Conservation (phyloP, 768 basidiomycete species). For the Fistulinella prunicolor region DNA sequence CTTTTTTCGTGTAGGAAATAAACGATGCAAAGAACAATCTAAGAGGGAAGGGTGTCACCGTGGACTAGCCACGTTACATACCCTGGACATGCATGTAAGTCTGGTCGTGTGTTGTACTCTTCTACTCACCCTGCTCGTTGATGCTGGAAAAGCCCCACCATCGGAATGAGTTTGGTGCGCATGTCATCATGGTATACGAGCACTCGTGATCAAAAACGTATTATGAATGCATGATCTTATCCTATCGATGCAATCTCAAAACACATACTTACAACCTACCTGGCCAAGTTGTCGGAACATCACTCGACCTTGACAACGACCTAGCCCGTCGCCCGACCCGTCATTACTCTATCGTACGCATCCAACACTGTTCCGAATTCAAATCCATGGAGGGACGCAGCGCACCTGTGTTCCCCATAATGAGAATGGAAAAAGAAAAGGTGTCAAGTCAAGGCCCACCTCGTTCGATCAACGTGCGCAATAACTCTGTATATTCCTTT, state of each 20-base stretch:
- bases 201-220: no score
- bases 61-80: slow-evolving; percentile 40
- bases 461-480: slow-evolving; percentile 39
- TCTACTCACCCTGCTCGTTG: no score
- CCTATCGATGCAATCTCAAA: no score
- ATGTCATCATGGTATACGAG: no score
- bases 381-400: slow-evolving; percentile 60
- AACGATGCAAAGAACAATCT: slow-evolving; percentile 55
- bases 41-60: slow-evolving; percentile 55
- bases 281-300: neutral
- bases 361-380: slow-evolving; percentile 52
- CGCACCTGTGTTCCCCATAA: slow-evolving; percentile 37
- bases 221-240: no score
- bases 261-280: neutral
- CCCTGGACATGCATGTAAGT: no score
- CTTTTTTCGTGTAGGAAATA: slow-evolving; percentile 49
- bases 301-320: slow-evolving; percentile 54
- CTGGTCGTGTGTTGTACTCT: no score
- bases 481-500: slow-evolving; percentile 33
- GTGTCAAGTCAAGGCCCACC: slow-evolving; percentile 31
- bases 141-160: no score
- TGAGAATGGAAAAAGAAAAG: neutral
- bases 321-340: slow-evolving; percentile 59
- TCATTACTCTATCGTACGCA: slow-evolving; percentile 63
- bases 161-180: no score